phyloP scores from a whole-genome alignment of 257 asterid genomes.

The Pogostemon cablin region DNA sequence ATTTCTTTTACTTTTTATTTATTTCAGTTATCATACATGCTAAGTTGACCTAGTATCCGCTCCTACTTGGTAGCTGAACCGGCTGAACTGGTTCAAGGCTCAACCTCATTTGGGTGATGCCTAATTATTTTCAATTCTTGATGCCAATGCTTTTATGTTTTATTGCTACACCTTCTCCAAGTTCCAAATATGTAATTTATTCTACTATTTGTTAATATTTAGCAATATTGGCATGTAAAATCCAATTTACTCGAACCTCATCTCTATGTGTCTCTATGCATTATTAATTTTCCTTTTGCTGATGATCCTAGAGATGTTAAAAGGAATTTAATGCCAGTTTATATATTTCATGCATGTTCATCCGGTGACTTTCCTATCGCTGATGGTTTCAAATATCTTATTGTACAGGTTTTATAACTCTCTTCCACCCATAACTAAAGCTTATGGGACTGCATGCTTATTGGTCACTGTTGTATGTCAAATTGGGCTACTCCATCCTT shows the following conservation, averaged over 20 bases:
- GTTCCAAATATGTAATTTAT: background rate
- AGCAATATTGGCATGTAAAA: background rate
- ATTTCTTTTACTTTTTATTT: background rate
- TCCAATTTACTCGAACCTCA: background rate
- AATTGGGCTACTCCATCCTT: slow-evolving; percentile 62
- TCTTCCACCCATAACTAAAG: slow-evolving; percentile 94
- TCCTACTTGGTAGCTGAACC: slow-evolving; percentile 9
- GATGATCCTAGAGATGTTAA: slow-evolving; percentile 7
- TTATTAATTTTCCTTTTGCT: background rate
- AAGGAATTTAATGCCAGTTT: slow-evolving; percentile 19
- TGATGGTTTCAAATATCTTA: slow-evolving; percentile 17
- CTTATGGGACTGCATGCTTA: slow-evolving; percentile 88
- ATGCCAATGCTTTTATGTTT: slow-evolving; percentile 18
- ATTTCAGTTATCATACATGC: slow-evolving; percentile 1
- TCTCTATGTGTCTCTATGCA: background rate
- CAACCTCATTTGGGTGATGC: slow-evolving; percentile 18
- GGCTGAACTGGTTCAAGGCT: slow-evolving; percentile 25
- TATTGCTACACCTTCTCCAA: background rate
- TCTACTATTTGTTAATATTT: background rate
- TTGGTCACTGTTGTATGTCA: slow-evolving; percentile 56
- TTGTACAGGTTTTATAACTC: slow-evolving; percentile 73
- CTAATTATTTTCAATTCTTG: background rate
- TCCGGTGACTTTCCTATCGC: slow-evolving; percentile 12
- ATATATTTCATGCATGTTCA: background rate
- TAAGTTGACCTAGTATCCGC: background rate